Evolutionary conservation across 768 basidiomycete species (phyloP).

Genomic region (Podaxis pistillaris): DNA sequence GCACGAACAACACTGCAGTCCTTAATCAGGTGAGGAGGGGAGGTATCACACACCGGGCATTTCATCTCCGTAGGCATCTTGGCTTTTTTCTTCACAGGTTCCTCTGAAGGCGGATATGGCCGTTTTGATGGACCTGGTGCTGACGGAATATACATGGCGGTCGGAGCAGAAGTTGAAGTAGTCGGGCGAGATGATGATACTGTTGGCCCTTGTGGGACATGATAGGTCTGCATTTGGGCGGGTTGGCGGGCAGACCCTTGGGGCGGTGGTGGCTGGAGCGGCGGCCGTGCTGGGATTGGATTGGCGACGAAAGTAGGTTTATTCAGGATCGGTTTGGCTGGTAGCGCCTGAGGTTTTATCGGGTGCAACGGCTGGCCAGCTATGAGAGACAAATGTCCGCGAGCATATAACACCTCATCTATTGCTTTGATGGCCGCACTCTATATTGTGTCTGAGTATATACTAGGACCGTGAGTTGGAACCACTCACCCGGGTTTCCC

Average conservation of each 20-base stretch:
- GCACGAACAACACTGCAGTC: constrained; percentile 54
- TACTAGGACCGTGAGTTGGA: not conserved
- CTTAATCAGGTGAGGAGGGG: constrained; percentile 44
- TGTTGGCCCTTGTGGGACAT: constrained; percentile 3
- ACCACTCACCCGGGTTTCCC: constrained; percentile 56
- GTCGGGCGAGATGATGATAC: not conserved
- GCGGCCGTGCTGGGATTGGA: not conserved
- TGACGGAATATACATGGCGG: not conserved
- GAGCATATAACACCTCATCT: constrained; percentile 56
- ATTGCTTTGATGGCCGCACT: constrained; percentile 66
- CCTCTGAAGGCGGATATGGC: constrained; percentile 24
- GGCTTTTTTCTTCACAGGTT: constrained; percentile 36
- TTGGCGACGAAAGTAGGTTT: constrained; percentile 10
- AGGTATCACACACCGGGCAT: constrained; percentile 50
- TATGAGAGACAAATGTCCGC: constrained; percentile 57
- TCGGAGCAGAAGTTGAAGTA: constrained; percentile 1
- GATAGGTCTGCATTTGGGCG: not conserved
- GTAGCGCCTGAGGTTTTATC: constrained; percentile 32
- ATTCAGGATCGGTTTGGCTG: constrained; percentile 14
- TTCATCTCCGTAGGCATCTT: constrained; percentile 21
- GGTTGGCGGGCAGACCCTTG: not conserved
- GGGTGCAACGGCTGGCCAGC: constrained; percentile 64
- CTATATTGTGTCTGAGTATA: constrained; percentile 31
- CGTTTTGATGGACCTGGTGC: constrained; percentile 33
- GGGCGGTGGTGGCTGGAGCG: not conserved